Evolutionary conservation across 2,329 filamentous ascomycete genomes (phyloP), one percentile per base, ranked within the genome.

Genomic region (Fusarium torulosum): DNA sequence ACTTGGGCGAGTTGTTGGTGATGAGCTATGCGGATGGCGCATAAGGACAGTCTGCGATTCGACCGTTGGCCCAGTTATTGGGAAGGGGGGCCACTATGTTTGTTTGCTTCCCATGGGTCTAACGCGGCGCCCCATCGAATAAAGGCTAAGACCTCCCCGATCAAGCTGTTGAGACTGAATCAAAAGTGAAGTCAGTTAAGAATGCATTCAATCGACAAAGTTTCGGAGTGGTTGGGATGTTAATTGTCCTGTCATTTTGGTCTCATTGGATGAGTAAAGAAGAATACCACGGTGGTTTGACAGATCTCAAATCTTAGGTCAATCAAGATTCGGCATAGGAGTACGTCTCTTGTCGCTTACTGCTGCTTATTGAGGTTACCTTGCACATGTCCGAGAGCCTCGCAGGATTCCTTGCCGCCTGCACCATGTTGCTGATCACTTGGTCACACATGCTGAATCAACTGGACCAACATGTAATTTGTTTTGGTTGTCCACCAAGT

Each of bases 1-100:
- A 59, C 35, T 59, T 47, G 63, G 52, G 54, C 42, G 42, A 52
- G 59, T 37, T 60, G 58, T 72, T 74, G 71, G 71, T 70, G 62
- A 73, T 66, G 47, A 59, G 52, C 58, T 63, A 52, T 59, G 66
- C 57, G 54, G 57, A 50, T 63, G 62, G 67, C 56, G 60, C 63
- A 54, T 67, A 49, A 42, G 51, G 42, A 38, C 25, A 54, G 47
- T 59, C 53, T 61, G 56, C 63, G 45, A 70, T 62, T 72, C 68
- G 55, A 59, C 63, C 64, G 69, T 69, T 65, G 51, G 68, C 63
- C 42, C 29, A 42, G 55, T 31, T 38, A 41, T 43, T 33, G 46
- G 50, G 42, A 56, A 51, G 51, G 55, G 56, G 58, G 53, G 42
- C 46, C 47, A 25, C 42, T 55, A 25, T 46, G 47, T 63, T 59